Evolutionary conservation across 2,329 filamentous ascomycete genomes (phyloP), one percentile per base, ranked within the genome.

Genomic region (Byssothecium circinans): DNA sequence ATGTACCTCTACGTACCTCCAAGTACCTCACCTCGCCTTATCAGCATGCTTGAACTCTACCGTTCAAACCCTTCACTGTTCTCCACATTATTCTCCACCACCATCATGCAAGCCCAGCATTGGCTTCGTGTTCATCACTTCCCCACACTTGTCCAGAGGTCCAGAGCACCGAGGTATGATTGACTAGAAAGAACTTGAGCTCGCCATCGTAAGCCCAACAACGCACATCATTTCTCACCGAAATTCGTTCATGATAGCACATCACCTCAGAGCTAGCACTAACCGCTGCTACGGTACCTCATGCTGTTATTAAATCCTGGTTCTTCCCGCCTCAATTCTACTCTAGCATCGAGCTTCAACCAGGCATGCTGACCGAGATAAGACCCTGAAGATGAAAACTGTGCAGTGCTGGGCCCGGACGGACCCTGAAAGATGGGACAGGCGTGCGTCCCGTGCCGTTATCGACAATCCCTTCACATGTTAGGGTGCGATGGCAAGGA

Each of bases 1-100:
- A 52, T 36, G 55, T 58, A 59, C 45, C 45, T 51, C 33, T n/a
- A 57, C 48, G 61, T 64, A 61, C 48, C 58, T 55, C 45, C 22
- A 18, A 20, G 41, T 51, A 47, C 45, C 40, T 23, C 6, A 12
- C 11, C 10, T 32, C 18, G 35, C 3, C 42, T 45, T 45, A 45
- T 45, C 42, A 45, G 22, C 29, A 42, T 17, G 12, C 27, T 25
- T 15, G 6, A 20, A 14, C 17, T 22, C 27, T 8, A n/a, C 17
- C 27, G 27, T 29, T 15, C 38, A 8, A 3, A 8, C n/a, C 8
- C 19, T 39, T 39, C 22, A 19, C 37, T 12, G 29, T 14, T 32
- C 29, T 32, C 29, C 29, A 32, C 29, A 12, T 32, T 32, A 17
- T 36, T n/a, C 33, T n/a, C n/a, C 17, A 27, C 40, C 27, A 10